Evolutionary conservation across 2,329 filamentous ascomycete genomes (phyloP).

Genomic region (Colletotrichum horii): DNA sequence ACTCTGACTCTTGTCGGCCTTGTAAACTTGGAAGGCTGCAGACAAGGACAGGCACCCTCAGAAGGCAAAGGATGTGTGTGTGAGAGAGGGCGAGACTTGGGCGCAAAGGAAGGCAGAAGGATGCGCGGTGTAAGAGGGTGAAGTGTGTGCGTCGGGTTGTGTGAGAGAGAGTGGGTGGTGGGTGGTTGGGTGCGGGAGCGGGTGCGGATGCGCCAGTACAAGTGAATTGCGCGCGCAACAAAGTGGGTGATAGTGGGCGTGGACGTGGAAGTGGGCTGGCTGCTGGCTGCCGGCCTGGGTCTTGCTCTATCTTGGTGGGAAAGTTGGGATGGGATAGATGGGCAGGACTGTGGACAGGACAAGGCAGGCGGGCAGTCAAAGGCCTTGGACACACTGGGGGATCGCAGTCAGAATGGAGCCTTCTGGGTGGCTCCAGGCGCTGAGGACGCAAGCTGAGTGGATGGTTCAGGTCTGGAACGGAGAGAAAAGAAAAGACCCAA

Average conservation of each 20-base stretch:
- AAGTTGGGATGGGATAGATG: background rate
- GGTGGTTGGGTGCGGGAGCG: constrained; percentile 13
- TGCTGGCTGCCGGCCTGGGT: too few relatives aligned
- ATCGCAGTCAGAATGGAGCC: constrained; percentile 9
- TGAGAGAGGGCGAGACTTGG: background rate
- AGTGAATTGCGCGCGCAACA: constrained; percentile 3
- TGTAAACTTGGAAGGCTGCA: constrained; percentile 7
- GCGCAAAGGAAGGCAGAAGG: constrained; percentile 5
- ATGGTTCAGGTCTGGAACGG: background rate
- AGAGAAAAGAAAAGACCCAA: background rate
- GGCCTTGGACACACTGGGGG: background rate
- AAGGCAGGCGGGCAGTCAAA: constrained; percentile 1
- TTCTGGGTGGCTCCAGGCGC: background rate
- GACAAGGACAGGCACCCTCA: background rate
- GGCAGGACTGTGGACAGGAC: background rate
- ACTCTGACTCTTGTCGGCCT: background rate
- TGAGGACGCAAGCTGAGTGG: constrained; percentile 2
- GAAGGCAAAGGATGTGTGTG: background rate
- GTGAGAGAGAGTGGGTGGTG: background rate
- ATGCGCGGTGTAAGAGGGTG: constrained; percentile 7
- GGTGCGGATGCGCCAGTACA: constrained; percentile 15
- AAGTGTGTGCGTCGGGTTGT: constrained; percentile 13
- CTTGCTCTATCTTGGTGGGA: background rate
- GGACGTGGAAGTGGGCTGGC: background rate
- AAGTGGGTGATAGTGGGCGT: background rate